phyloP scores from a whole-genome alignment of 1,139 yeast species.

The Candida sp. region DNA sequence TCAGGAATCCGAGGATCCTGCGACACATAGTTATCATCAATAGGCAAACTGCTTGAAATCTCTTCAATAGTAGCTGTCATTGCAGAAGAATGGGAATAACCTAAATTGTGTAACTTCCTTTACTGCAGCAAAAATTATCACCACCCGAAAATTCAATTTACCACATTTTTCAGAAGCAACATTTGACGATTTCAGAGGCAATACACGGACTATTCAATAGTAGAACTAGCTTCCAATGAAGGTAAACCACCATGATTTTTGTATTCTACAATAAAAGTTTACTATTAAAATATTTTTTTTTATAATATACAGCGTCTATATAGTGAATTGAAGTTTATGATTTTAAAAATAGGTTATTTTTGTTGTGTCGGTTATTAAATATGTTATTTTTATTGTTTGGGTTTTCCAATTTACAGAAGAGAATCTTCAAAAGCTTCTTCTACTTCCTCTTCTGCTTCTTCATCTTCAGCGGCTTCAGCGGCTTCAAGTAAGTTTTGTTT shows the following conservation, averaged over 20 bases:
- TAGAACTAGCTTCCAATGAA: too few relatives aligned
- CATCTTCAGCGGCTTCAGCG: too few relatives aligned
- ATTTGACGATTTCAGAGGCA: too few relatives aligned
- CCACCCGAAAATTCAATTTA: background rate
- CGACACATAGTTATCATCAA: background rate
- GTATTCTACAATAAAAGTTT: too few relatives aligned
- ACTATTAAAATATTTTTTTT: too few relatives aligned
- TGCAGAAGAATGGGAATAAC: background rate
- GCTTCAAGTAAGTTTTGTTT: constrained; percentile 17
- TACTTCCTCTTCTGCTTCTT: constrained; percentile 8
- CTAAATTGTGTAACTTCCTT: background rate
- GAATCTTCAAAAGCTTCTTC: constrained; percentile 10
- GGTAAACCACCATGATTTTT: too few relatives aligned
- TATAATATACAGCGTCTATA: background rate
- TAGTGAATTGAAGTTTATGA: background rate
- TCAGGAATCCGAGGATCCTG: background rate
- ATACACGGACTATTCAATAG: too few relatives aligned
- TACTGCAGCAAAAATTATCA: background rate
- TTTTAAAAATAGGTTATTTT: too few relatives aligned
- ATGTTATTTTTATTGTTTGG: background rate
- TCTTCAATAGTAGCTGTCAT: background rate
- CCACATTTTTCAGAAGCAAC: background rate
- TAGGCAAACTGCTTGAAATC: background rate
- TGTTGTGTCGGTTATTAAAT: background rate
- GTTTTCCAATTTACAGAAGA: constrained; percentile 10